Conservation (phyloP, 768 basidiomycete species). For the Cystofilobasidium macerans region DNA sequence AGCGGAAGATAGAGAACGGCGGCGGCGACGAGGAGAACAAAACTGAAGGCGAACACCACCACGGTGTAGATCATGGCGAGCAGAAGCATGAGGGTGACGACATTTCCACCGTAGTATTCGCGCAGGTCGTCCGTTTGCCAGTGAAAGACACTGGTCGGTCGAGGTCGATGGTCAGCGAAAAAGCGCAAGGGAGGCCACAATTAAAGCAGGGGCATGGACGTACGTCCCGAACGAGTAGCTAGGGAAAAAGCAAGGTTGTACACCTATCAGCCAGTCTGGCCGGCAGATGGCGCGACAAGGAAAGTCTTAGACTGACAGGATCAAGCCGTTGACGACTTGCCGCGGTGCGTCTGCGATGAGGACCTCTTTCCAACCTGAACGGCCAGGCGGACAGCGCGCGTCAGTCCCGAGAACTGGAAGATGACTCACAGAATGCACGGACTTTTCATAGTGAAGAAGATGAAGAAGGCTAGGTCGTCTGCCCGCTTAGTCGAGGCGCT, state of each 20-base stretch:
- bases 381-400: neutral
- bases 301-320: conserved; percentile 74
- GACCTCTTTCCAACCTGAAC: conserved; percentile 70
- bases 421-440: conserved; percentile 32
- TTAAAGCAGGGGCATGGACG: no score
- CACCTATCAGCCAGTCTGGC: no score
- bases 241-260: no score
- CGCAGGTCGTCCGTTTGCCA: conserved; percentile 53
- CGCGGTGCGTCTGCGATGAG: conserved; percentile 89
- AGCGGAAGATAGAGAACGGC: conserved; percentile 86
- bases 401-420: conserved; percentile 12
- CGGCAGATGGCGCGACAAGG: no score
- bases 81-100: conserved; percentile 71
- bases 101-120: conserved; percentile 45
- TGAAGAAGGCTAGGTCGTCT: conserved; percentile 97
- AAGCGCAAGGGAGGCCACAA: no score
- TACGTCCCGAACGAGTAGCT: no score
- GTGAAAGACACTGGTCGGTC: no score
- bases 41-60: conserved; percentile 70
- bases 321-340: conserved; percentile 94
- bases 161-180: no score
- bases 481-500: conserved; percentile 87
- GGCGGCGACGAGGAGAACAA: conserved; percentile 69
- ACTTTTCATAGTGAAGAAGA: conserved; percentile 99
- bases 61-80: conserved; percentile 85